Evolutionary conservation across 225 moss, liverwort and hornwort species (phyloP).

Genomic region (Sphagnum tenellum): DNA sequence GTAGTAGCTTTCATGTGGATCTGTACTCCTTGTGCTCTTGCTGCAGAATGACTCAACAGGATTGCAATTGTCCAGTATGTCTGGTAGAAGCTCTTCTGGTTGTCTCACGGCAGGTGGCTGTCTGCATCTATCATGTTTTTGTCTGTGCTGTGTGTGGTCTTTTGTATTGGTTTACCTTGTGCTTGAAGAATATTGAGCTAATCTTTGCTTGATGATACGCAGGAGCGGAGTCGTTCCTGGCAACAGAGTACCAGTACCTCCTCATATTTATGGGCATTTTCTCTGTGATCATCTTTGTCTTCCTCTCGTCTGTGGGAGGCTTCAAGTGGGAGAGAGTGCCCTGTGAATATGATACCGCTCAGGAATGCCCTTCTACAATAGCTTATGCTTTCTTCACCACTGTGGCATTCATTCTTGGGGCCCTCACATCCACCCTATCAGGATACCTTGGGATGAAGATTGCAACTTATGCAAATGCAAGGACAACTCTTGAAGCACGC

Average conservation of each 20-base stretch:
- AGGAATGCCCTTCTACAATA: constrained; percentile 39
- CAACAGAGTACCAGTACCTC: constrained; percentile 69
- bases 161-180: too few species aligned
- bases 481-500: constrained; percentile 82
- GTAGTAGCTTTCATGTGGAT: too few species aligned
- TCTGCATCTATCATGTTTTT: too few species aligned
- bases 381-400: constrained; percentile 65
- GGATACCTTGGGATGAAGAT: constrained; percentile 89
- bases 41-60: too few species aligned
- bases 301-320: constrained; percentile 69
- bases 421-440: constrained; percentile 58
- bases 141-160: too few species aligned
- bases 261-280: constrained; percentile 70
- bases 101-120: too few species aligned
- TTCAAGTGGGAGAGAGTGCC: constrained; percentile 39
- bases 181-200: too few species aligned
- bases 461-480: constrained; percentile 83
- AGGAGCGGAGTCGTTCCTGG: constrained; percentile 64
- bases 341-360: constrained; percentile 26
- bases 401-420: constrained; percentile 71
- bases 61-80: too few species aligned
- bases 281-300: constrained; percentile 77
- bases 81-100: too few species aligned
- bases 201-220: background rate
- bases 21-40: too few species aligned